Percentiles rank a stretch among this genome's conserved stretches.
Conservation (phyloP, 345 rosid genomes). For the Acer yangbiense region DNA sequence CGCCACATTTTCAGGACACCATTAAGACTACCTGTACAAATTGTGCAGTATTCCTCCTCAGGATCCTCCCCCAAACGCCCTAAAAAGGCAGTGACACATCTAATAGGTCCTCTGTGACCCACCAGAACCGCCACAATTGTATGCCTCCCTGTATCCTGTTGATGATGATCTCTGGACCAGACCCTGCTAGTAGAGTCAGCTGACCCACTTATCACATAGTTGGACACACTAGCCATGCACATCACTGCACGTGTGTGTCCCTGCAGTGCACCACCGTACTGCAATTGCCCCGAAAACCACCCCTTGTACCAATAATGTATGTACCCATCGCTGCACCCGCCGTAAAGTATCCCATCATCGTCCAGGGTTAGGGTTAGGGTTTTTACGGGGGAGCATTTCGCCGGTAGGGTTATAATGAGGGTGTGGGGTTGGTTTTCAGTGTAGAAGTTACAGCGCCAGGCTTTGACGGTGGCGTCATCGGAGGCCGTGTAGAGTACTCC, state of each 20-base stretch:
- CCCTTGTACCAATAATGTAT: conserved; percentile 53
- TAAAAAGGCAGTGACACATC: conserved; percentile 37
- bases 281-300: conserved; percentile 44
- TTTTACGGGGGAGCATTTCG: conserved; percentile 54
- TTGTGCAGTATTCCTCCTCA: conserved; percentile 42
- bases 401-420: conserved; percentile 40
- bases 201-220: conserved; percentile 50
- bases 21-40: conserved; percentile 57
- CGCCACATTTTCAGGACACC: conserved; percentile 57
- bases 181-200: conserved; percentile 51
- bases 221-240: conserved; percentile 39
- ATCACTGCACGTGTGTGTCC: conserved; percentile 64
- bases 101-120: conserved; percentile 48
- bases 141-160: conserved; percentile 35
- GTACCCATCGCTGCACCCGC: conserved; percentile 60
- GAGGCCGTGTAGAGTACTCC: conserved; percentile 61
- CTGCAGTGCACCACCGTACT: conserved; percentile 49
- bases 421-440: conserved; percentile 39
- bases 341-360: conserved; percentile 38
- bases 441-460: conserved; percentile 44
- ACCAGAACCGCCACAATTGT: conserved; percentile 36
- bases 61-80: conserved; percentile 29
- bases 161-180: conserved; percentile 37
- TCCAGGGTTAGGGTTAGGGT: conserved; percentile 41
- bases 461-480: conserved; percentile 51